Evolutionary conservation across 106 monocot species (phyloP).

Genomic region (Amphibolis antarctica): DNA sequence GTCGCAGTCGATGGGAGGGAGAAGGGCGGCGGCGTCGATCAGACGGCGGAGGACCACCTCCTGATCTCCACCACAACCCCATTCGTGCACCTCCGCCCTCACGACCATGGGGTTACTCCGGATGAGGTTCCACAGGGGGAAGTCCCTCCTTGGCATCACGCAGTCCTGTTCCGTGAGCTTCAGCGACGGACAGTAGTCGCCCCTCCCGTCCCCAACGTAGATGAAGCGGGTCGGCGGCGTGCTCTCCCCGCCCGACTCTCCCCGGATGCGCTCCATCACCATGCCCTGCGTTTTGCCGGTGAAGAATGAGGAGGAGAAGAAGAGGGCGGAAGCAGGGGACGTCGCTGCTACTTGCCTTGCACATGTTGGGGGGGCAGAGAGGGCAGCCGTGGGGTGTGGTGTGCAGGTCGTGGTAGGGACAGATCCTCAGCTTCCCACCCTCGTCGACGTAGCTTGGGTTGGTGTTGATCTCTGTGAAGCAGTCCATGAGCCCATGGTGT

Average conservation of each 20-base stretch:
- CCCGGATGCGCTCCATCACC: conserved; percentile 11
- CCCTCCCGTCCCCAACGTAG: conserved; percentile 18
- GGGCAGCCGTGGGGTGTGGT: conserved; percentile 42
- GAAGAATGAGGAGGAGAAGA: too few relatives aligned
- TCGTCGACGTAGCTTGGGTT: conserved; percentile 64
- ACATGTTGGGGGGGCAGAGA: conserved; percentile 15
- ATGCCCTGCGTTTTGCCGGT: conserved; percentile 11
- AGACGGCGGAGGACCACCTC: too few relatives aligned
- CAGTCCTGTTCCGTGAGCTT: conserved; percentile 1
- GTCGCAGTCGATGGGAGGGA: neutral
- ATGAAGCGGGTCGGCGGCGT: conserved; percentile 5
- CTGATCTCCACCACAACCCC: conserved; percentile 2
- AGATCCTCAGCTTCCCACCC: conserved; percentile 55
- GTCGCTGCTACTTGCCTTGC: conserved; percentile 3
- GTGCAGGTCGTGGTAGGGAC: conserved; percentile 59
- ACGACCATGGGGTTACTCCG: neutral
- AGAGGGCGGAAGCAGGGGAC: too few relatives aligned
- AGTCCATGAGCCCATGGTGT: conserved; percentile 61
- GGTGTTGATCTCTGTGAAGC: conserved; percentile 87
- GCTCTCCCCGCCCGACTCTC: neutral
- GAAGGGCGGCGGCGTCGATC: too few relatives aligned
- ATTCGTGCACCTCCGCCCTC: conserved; percentile 7
- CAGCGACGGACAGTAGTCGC: conserved; percentile 16
- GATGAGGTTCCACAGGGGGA: conserved; percentile 13
- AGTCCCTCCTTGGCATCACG: conserved; percentile 11